phyloP scores from a whole-genome alignment of 495 filamentous ascomycete genomes.

The Aspergillus bridgeri region DNA sequence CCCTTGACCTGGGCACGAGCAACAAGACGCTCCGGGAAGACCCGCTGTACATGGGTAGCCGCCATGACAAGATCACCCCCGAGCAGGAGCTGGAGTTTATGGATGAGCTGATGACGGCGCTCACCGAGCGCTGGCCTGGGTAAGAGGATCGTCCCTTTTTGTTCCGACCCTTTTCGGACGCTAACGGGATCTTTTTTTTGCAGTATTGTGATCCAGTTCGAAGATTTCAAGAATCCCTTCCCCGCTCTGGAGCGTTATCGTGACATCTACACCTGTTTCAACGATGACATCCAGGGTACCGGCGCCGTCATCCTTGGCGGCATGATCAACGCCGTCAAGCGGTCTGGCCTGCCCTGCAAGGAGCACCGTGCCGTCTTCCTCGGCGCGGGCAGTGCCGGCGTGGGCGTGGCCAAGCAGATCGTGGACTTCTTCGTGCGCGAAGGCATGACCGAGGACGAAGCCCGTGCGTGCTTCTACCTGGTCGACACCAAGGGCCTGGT shows the following conservation, averaged over 20 bases:
- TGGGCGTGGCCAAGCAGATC: constrained; percentile 95
- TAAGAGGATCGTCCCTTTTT: constrained; percentile 37
- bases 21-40: constrained; percentile 87
- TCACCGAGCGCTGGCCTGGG: constrained; percentile 81
- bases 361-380: constrained; percentile 95
- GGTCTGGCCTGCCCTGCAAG: constrained; percentile 78
- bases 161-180: constrained; percentile 14
- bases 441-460: constrained; percentile 88
- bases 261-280: constrained; percentile 89
- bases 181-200: constrained; percentile 26
- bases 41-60: constrained; percentile 89
- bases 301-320: constrained; percentile 92
- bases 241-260: constrained; percentile 87
- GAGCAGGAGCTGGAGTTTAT: constrained; percentile 89
- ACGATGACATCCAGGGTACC: constrained; percentile 98
- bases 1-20: constrained; percentile 85
- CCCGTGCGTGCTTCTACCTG: constrained; percentile 89
- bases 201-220: constrained; percentile 96
- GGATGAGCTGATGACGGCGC: constrained; percentile 94
- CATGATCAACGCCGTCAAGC: constrained; percentile 91
- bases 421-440: constrained; percentile 93
- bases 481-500: constrained; percentile 97
- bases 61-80: constrained; percentile 72
- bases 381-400: constrained; percentile 91
- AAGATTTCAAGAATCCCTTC: constrained; percentile 99